Base-by-base conservation (phyloP, 2,329 filamentous ascomycete genomes). In the Sporothrix pallida region DNA sequence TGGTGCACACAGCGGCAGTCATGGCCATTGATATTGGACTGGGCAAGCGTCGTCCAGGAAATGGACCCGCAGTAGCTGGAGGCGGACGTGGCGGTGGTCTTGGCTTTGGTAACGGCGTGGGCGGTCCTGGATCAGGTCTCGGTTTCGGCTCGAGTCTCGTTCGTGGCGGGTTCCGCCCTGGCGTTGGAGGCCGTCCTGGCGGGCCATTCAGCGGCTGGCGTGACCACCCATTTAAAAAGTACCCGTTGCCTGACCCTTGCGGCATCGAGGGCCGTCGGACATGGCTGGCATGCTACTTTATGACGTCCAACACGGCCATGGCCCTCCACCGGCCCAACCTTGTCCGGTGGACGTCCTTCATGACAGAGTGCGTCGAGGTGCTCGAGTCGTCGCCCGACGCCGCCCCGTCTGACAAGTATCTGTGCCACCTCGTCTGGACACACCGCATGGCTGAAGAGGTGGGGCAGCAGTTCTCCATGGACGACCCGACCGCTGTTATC, bases 1-100 rank as follows among this genome's bases (percentile, higher is more conserved):
- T 96, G 76, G 90, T 94, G 63, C 93, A 97, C 80, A 89, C 93
- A 79, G 92, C 92, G 1, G 91, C 91, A 67, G 88, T 93, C 77
- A 93, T 97, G 90, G 92, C 91, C 37, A 90, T 97, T 72, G 94
- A 97, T 77, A 87, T 97, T 48, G 94, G 94, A 0, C 87, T 97
- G 7, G 92, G 83, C 78, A 80, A 77, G 80, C 79, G 80, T 69
- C 81, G 80, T n/a, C 78, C 80, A 23, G 58, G 44, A 42, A 10
- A 44, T 12, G 71, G 67, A 8, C 37, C 50, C 15, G 52, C 13
- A 13, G 13, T 1, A 3, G 37, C 20, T 7, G 62, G 52, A 15
- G 31, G 60, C 17, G 44, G 44, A 13, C 65, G 46, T 15, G 48
- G 58, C 13, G 17, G 42, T 15, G 60, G 9, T 9, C 23, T 48